phyloP scores from a whole-genome alignment of 75 land plant species.

The Sequoiadendron giganteum region DNA sequence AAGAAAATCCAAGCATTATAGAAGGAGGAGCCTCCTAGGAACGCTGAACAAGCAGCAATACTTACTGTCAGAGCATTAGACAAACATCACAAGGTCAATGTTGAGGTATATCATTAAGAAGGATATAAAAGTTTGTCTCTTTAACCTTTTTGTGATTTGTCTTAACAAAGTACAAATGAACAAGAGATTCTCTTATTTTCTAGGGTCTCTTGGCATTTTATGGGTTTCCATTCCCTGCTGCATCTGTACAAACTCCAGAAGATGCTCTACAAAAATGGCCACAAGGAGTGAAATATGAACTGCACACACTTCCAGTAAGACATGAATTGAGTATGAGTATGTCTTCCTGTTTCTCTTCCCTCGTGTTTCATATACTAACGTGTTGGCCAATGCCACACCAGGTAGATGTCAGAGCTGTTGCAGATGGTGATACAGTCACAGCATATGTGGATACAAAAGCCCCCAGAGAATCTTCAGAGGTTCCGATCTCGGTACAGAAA shows the following conservation, averaged over 20 bases:
- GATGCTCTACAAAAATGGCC: slow-evolving; percentile 35
- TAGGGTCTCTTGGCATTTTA: slow-evolving; percentile 81
- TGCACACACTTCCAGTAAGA: slow-evolving; percentile 79
- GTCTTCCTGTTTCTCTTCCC: neutral
- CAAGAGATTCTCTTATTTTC: neutral
- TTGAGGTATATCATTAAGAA: slow-evolving; percentile 49
- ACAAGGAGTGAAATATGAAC: slow-evolving; percentile 63
- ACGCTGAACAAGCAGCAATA: slow-evolving; percentile 75
- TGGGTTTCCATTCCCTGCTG: slow-evolving; percentile 46
- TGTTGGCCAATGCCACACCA: slow-evolving; percentile 1
- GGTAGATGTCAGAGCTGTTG: slow-evolving; percentile 70
- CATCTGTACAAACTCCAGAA: slow-evolving; percentile 11
- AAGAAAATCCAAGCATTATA: slow-evolving; percentile 69
- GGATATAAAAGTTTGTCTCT: neutral
- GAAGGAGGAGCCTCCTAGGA: slow-evolving; percentile 77
- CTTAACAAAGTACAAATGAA: neutral
- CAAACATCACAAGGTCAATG: slow-evolving; percentile 71
- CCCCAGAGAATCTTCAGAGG: slow-evolving; percentile 56
- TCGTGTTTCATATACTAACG: neutral
- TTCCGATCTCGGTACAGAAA: slow-evolving; percentile 51
- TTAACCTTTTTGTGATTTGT: neutral
- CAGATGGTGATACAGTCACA: slow-evolving; percentile 86
- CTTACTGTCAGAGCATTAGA: slow-evolving; percentile 52
- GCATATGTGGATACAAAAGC: slow-evolving; percentile 67
- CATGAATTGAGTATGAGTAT: neutral